Conservation (phyloP, 225 moss, liverwort and hornwort genomes). For the Sphagnum contortum region DNA sequence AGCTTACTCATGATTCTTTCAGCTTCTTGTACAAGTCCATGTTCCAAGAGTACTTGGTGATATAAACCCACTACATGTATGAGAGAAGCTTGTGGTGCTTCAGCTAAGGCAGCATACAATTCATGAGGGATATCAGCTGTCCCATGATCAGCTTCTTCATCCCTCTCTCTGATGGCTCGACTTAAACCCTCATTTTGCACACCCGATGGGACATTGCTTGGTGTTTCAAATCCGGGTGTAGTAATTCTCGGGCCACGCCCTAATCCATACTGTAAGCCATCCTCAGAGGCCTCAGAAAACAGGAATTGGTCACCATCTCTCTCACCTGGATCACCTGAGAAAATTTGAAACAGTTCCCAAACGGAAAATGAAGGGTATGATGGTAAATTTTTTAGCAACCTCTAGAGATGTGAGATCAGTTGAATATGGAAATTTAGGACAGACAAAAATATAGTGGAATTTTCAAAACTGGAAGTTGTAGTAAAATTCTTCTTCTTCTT, state of each 20-base stretch:
- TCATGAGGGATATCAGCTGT: conserved; percentile 37
- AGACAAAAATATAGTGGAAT: not conserved
- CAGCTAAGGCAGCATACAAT: conserved; percentile 42
- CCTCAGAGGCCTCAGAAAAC: conserved; percentile 31
- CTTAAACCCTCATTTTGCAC: conserved; percentile 15
- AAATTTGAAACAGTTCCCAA: not conserved
- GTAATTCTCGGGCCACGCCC: conserved; percentile 20
- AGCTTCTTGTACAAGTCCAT: conserved; percentile 76
- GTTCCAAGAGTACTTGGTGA: conserved; percentile 59
- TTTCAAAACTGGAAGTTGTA: no score
- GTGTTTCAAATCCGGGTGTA: conserved; percentile 35
- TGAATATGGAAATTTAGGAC: not conserved
- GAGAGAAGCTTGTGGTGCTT: conserved; percentile 67
- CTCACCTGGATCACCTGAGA: conserved; percentile 32
- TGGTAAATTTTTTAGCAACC: not conserved
- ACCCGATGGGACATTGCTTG: conserved; percentile 18
- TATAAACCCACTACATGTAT: conserved; percentile 83
- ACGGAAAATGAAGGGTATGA: not conserved
- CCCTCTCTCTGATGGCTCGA: conserved; percentile 6
- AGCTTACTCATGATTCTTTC: conserved; percentile 54
- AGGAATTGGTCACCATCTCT: conserved; percentile 37
- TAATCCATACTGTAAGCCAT: conserved; percentile 27
- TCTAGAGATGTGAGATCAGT: not conserved
- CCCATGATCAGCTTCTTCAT: conserved; percentile 9
- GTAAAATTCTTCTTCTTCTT: no score